Evolutionary conservation across 352 stramenopile species (phyloP).

Genomic region (Globisporangium iwayamae): DNA sequence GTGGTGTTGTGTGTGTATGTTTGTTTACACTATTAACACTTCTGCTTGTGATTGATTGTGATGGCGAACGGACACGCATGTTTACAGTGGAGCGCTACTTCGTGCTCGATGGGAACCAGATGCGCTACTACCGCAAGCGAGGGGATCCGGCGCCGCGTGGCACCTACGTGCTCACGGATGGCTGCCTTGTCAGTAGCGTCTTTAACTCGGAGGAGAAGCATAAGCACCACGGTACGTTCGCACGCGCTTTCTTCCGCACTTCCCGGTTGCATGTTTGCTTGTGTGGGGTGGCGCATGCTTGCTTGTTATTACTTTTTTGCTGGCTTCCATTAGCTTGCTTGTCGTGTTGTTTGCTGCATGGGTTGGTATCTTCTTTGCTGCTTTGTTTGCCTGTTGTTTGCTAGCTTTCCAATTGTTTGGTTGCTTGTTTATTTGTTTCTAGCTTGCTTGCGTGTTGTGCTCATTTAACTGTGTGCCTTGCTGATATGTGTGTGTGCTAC

Average conservation of each 20-base stretch:
- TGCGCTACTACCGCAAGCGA: constrained; percentile 86
- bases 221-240: constrained; percentile 60
- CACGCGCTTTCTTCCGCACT: not conserved
- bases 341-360: not conserved
- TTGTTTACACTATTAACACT: no score
- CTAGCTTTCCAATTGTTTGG: no score
- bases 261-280: not conserved
- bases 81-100: constrained; percentile 83
- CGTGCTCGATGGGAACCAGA: constrained; percentile 79
- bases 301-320: not conserved
- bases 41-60: not conserved
- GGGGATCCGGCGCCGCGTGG: constrained; percentile 75
- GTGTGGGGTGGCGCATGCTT: not conserved
- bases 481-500: not conserved
- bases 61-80: no score
- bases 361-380: not conserved
- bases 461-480: not conserved
- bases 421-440: no score
- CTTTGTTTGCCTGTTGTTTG: no score
- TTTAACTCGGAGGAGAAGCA: constrained; percentile 90
- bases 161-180: constrained; percentile 84
- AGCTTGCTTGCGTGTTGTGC: not conserved
- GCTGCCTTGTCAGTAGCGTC: constrained; percentile 69
- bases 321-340: not conserved
- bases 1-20: not conserved